Percentiles rank a stretch among this genome's conserved stretches.
These are phyloP conservation scores for Penicillium ucsense DNA, from an alignment of 495 filamentous ascomycete genomes.

Conservation along the genomic window DNA sequence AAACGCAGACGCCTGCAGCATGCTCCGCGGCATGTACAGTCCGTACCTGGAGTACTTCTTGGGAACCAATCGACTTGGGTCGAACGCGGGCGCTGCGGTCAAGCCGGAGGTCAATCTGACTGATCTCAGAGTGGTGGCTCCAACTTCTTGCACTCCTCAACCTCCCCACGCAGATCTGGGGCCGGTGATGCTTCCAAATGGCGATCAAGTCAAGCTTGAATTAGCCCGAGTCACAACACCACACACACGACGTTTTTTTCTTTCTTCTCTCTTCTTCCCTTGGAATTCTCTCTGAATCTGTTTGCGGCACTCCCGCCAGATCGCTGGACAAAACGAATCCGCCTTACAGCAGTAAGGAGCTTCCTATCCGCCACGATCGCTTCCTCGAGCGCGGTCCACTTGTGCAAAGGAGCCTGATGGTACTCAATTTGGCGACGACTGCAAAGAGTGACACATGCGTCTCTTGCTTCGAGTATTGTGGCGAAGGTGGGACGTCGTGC, in stretches of 20 bases:
- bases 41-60: not conserved
- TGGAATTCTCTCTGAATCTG: no score
- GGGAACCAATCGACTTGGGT: slow-evolving; percentile 6
- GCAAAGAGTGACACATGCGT: not conserved
- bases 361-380: no score
- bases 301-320: no score
- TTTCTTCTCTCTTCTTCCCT: no score
- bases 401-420: no score
- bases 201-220: not conserved
- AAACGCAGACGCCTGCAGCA: slow-evolving; percentile 25
- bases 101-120: not conserved
- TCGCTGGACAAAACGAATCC: no score
- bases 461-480: not conserved
- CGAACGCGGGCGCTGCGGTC: slow-evolving; percentile 1
- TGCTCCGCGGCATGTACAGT: slow-evolving; percentile 21
- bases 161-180: not conserved
- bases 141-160: no score
- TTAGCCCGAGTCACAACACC: no score
- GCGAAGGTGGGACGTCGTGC: not conserved
- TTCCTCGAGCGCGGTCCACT: no score
- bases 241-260: no score
- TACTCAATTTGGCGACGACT: not conserved
- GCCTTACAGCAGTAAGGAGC: no score
- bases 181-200: not conserved
- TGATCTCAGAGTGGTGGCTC: not conserved